These are phyloP conservation scores for Geotrichum cucujoidarum DNA, from an alignment of 1,139 yeast genomes.

Conservation along the genomic window DNA sequence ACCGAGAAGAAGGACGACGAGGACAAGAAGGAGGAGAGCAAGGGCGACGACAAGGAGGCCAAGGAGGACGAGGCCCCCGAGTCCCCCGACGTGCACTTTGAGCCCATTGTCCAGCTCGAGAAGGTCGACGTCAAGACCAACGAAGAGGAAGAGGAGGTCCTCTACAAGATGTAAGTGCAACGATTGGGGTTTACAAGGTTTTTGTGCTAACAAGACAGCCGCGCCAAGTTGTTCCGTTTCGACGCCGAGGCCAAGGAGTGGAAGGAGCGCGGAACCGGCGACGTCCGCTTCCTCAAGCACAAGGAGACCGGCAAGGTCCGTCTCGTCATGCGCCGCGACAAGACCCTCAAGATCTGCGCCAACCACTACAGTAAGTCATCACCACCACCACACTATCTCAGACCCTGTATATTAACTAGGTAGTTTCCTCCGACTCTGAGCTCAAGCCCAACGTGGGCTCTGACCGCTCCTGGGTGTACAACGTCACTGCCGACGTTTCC, in stretches of 20 bases:
- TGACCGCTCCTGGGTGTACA: constrained; percentile 97
- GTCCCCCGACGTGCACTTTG: constrained; percentile 92
- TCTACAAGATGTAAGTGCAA: constrained; percentile 57
- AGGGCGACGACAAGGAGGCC: constrained; percentile 36
- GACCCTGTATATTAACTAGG: constrained; percentile 10
- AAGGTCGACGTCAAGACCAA: constrained; percentile 95
- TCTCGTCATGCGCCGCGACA: constrained; percentile 96
- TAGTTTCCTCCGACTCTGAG: constrained; percentile 68
- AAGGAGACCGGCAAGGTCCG: constrained; percentile 76
- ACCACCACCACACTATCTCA: neutral
- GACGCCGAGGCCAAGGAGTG: constrained; percentile 75
- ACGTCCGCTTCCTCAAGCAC: constrained; percentile 90
- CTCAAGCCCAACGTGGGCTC: constrained; percentile 93
- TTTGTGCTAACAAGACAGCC: constrained; percentile 25
- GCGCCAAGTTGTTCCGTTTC: constrained; percentile 94
- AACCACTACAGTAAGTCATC: constrained; percentile 59
- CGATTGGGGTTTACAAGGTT: constrained; percentile 22
- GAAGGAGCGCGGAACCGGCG: constrained; percentile 99
- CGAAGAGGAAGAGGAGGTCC: constrained; percentile 90
- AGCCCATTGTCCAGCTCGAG: constrained; percentile 91
- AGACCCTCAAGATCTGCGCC: constrained; percentile 95
- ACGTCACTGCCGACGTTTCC: constrained; percentile 87
- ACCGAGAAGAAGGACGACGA: constrained; percentile 47
- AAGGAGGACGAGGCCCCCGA: constrained; percentile 68
- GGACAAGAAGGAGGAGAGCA: constrained; percentile 35